Evolutionary conservation across 1,139 yeast genomes (phyloP), one percentile per base, ranked within the genome.

Genomic region (Lodderomyces jiufengensis): DNA sequence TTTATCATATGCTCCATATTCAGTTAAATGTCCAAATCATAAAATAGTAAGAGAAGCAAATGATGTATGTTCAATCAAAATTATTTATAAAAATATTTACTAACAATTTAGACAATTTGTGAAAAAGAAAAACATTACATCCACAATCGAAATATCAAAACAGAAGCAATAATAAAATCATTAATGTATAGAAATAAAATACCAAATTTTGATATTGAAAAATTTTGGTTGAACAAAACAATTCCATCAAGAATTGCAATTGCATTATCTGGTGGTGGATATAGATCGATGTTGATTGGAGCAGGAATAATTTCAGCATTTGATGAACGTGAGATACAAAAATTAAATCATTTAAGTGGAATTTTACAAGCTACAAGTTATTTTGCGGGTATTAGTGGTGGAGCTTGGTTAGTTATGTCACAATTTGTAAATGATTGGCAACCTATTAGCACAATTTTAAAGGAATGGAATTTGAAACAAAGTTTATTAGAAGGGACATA

Each of bases 211-310:
- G 59, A 69, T 40, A 46, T 55, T 13, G 48, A 54, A 3, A 25
- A 38, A 5, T 60, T 56, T 36, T 36, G 45, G 27, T 6, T 23
- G 1, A 25, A 31, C 1, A 44, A 46, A 22, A 38, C 52, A 3
- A 53, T 54, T 25, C 62, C 71, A 1, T 61, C 69, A 0, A 58
- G 52, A 7, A 62, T 79, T 10, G 83, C 80, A 0, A 43, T 80
- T 8, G 79, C 84, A 0, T 53, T 83, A 21, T 80, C 88, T 4
- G 92, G 92, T 3, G 92, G 92, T 9, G 87, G 88, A 0, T 80
- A 78, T 47, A 59, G 90, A 41, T 74, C 90, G 1, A 74, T 83
- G 77, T 52, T 83, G 9, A 69, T 73, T 3, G 84, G 83, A 2
- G 82, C 82, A 2, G 92, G 92, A 1, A 66, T 73, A 11, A 39